These are phyloP conservation scores for Cladosporium cucumerinum DNA, from an alignment of 2,329 filamentous ascomycete species.

Conservation along the genomic window DNA sequence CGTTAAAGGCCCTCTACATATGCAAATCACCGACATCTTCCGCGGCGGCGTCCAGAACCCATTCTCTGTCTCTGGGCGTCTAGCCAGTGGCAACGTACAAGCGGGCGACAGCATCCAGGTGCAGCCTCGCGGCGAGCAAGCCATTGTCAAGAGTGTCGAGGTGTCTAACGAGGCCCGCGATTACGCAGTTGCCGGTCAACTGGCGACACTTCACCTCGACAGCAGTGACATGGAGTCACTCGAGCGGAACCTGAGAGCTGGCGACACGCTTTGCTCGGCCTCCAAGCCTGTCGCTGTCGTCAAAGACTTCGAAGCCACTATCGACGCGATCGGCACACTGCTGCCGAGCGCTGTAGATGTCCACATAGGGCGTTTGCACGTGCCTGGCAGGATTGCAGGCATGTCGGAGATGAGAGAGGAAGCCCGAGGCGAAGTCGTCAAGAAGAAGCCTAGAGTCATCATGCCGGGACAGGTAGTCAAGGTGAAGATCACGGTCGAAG, in stretches of 20 bases:
- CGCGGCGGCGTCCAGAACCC: constrained; percentile 74
- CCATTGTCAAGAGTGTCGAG: constrained; percentile 76
- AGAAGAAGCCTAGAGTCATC: constrained; percentile 82
- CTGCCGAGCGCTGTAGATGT: constrained; percentile 88
- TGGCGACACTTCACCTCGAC: constrained; percentile 75
- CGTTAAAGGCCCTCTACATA: constrained; percentile 73
- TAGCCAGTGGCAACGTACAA: constrained; percentile 82
- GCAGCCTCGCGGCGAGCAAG: constrained; percentile 77
- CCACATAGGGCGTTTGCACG: constrained; percentile 78
- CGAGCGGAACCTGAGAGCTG: constrained; percentile 65
- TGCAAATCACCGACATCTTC: constrained; percentile 87
- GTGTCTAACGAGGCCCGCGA: constrained; percentile 70
- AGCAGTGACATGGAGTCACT: constrained; percentile 71
- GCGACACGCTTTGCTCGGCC: constrained; percentile 76
- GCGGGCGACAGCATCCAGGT: constrained; percentile 75
- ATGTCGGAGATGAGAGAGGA: constrained; percentile 71
- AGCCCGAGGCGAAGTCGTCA: constrained; percentile 64
- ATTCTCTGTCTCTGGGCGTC: constrained; percentile 77
- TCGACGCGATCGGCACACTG: constrained; percentile 84
- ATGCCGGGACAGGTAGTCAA: constrained; percentile 73
- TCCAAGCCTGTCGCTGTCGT: constrained; percentile 64
- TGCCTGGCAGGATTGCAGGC: constrained; percentile 68
- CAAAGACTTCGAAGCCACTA: constrained; percentile 74
- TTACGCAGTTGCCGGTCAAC: constrained; percentile 92
- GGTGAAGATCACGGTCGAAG: constrained; percentile 57